phyloP scores from a whole-genome alignment of 2,329 filamentous ascomycete genomes.

The Chrysoporthe puriensis region DNA sequence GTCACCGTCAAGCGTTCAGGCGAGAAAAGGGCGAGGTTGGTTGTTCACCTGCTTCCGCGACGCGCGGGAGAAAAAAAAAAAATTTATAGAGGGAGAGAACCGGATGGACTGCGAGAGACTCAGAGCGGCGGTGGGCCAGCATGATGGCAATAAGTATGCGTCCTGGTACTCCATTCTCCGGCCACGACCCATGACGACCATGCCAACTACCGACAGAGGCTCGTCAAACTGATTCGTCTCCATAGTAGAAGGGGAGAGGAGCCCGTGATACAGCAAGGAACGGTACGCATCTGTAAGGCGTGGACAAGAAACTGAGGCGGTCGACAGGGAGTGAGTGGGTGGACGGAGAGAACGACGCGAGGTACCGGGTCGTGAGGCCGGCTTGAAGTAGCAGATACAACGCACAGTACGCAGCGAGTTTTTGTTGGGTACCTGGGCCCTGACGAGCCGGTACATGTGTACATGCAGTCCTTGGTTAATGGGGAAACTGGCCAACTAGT shows the following conservation, averaged over 20 bases:
- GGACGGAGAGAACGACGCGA: background rate
- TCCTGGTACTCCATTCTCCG: background rate
- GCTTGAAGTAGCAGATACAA: constrained; percentile 10
- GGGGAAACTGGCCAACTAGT: background rate
- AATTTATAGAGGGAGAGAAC: background rate
- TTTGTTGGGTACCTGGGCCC: background rate
- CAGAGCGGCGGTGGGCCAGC: constrained; percentile 13
- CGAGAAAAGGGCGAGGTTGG: background rate
- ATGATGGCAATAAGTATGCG: constrained; percentile 13
- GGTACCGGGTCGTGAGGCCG: background rate
- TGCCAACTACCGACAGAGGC: constrained; percentile 19
- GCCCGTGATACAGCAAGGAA: background rate
- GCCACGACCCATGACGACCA: constrained; percentile 18
- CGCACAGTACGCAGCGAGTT: background rate
- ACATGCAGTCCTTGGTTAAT: background rate
- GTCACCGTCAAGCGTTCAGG: background rate
- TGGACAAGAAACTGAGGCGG: background rate
- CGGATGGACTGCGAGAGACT: background rate
- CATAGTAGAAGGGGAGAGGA: background rate
- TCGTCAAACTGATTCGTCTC: constrained; percentile 8
- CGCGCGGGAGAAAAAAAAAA: background rate
- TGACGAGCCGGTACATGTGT: background rate
- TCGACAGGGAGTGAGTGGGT: background rate
- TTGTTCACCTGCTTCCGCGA: background rate
- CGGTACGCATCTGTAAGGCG: background rate